Conservation (phyloP, 73 alveolate genomes). For the Paramecium sexaurelia region DNA sequence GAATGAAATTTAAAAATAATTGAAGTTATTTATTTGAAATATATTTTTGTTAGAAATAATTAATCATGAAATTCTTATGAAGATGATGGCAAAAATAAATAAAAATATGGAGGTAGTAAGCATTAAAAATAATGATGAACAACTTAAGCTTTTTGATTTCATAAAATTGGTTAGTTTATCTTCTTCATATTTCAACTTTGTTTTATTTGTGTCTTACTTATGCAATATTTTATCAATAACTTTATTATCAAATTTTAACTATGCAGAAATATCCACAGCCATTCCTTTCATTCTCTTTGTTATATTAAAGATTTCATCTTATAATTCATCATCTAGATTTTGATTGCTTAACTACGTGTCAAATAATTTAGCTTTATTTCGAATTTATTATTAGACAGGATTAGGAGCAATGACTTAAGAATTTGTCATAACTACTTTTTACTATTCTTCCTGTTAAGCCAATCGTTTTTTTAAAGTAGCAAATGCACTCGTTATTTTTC, state of each 20-base stretch:
- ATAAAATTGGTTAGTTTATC: not conserved
- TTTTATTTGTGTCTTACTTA: not conserved
- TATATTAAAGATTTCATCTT: slow-evolving; percentile 4
- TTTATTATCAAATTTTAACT: not conserved
- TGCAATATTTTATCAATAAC: not conserved
- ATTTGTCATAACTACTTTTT: not conserved
- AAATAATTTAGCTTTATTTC: not conserved
- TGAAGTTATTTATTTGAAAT: not conserved
- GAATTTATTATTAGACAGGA: not conserved
- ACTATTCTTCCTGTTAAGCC: not conserved
- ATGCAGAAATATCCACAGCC: not conserved
- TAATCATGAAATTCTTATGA: not conserved
- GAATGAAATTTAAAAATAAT: not conserved
- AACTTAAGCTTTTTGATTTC: slow-evolving; percentile 28
- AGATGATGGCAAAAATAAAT: not conserved
- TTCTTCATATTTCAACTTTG: not conserved
- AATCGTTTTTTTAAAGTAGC: not conserved
- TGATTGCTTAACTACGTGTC: not conserved
- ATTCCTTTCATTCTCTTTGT: slow-evolving; percentile 17
- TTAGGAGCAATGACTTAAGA: not conserved
- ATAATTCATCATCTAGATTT: slow-evolving; percentile 5
- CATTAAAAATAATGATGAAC: slow-evolving; percentile 3
- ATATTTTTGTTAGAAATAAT: not conserved
- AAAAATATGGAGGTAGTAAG: not conserved
- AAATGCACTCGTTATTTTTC: slow-evolving; percentile 32